phyloP scores from a whole-genome alignment of 345 rosid species.

The Kernera saxatilis region DNA sequence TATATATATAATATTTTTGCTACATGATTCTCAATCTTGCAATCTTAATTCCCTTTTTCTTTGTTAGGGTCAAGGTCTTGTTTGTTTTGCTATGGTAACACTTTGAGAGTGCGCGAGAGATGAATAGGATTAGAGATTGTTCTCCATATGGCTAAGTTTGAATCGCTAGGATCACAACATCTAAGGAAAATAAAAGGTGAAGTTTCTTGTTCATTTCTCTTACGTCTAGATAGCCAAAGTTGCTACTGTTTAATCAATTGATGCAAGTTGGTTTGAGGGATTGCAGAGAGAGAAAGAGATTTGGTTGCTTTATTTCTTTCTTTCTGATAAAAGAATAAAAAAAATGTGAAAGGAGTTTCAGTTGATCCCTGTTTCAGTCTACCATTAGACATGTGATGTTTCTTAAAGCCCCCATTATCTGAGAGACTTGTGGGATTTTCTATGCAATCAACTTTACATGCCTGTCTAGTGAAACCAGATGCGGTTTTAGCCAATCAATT shows the following conservation, averaged over 20 bases:
- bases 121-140: not conserved
- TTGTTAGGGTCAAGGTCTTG: not conserved
- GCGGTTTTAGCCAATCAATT: constrained; percentile 14
- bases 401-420: constrained; percentile 9
- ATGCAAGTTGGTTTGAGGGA: constrained; percentile 14
- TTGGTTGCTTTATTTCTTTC: constrained; percentile 22
- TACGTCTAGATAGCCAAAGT: constrained; percentile 11
- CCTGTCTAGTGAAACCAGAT: constrained; percentile 12
- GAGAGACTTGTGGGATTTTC: constrained; percentile 14
- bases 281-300: constrained; percentile 16
- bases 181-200: constrained; percentile 4
- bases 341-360: constrained; percentile 3
- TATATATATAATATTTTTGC: constrained; percentile 1
- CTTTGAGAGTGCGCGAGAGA: constrained; percentile 5
- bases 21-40: constrained; percentile 2
- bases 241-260: constrained; percentile 7
- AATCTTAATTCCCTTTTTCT: not conserved
- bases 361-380: constrained; percentile 22
- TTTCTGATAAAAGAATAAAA: not conserved
- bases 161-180: constrained; percentile 3
- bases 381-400: constrained; percentile 27
- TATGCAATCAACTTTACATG: constrained; percentile 15
- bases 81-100: constrained; percentile 5
- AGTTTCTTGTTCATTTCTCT: constrained; percentile 5
- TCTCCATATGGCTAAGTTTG: not conserved